Evolutionary conservation across 2,329 filamentous ascomycete species (phyloP).

Genomic region (Microascus cirrosus): DNA sequence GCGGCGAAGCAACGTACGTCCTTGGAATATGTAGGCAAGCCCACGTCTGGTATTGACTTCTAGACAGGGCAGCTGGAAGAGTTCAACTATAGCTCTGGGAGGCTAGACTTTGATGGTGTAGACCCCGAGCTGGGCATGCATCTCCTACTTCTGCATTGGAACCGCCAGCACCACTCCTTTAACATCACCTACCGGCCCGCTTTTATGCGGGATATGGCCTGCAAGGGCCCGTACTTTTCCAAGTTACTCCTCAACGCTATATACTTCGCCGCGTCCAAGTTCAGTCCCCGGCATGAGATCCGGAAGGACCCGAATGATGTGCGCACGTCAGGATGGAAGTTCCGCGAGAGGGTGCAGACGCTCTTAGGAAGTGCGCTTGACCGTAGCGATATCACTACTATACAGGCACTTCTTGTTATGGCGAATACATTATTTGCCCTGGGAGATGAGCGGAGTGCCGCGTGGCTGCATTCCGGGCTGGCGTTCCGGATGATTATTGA

Average conservation of each 20-base stretch:
- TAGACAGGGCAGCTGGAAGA: slow-evolving; percentile 31
- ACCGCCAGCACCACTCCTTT: slow-evolving; percentile 37
- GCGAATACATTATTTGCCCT: slow-evolving; percentile 36
- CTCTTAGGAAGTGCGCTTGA: slow-evolving; percentile 33
- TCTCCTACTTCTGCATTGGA: slow-evolving; percentile 39
- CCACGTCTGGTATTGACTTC: neutral
- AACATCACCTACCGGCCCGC: slow-evolving; percentile 38
- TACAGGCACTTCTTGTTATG: slow-evolving; percentile 41
- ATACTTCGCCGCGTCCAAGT: slow-evolving; percentile 32
- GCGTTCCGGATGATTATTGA: slow-evolving; percentile 46
- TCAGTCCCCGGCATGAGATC: slow-evolving; percentile 30
- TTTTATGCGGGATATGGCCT: slow-evolving; percentile 42
- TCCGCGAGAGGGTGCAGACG: slow-evolving; percentile 30
- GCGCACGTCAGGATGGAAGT: slow-evolving; percentile 34
- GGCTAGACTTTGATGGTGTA: slow-evolving; percentile 44
- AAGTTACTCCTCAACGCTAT: slow-evolving; percentile 45
- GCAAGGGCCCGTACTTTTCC: slow-evolving; percentile 43
- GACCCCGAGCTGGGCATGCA: slow-evolving; percentile 39
- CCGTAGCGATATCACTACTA: slow-evolving; percentile 38
- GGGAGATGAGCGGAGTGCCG: slow-evolving; percentile 35
- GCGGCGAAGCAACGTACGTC: slow-evolving; percentile 28
- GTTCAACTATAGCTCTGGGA: slow-evolving; percentile 29
- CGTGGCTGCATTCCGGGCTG: slow-evolving; percentile 47
- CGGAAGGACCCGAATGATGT: slow-evolving; percentile 31
- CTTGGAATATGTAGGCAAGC: neutral